Percentiles rank a stretch among this genome's conserved stretches.
These are phyloP conservation scores for Phytophthora litchii DNA, from an alignment of 352 stramenopile genomes.

Conservation along the genomic window DNA sequence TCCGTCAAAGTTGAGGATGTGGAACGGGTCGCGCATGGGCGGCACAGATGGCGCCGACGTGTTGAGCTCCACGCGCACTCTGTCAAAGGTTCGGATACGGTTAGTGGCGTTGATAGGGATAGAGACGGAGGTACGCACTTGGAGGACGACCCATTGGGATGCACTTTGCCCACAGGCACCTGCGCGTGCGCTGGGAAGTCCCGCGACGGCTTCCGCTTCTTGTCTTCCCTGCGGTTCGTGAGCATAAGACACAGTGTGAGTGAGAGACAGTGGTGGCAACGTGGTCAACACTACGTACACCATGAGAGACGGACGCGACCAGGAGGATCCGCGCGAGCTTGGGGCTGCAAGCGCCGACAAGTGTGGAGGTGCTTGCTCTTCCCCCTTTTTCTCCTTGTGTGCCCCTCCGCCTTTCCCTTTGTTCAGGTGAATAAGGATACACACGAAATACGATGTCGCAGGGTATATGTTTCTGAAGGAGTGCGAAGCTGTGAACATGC, in stretches of 20 bases:
- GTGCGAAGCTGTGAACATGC: background rate
- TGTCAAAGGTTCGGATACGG: slow-evolving; percentile 10
- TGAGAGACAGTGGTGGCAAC: slow-evolving; percentile 6
- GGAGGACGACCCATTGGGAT: slow-evolving; percentile 43
- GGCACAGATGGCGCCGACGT: slow-evolving; percentile 54
- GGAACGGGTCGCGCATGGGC: slow-evolving; percentile 78
- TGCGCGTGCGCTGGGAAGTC: slow-evolving; percentile 80
- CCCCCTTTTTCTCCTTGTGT: slow-evolving; percentile 38
- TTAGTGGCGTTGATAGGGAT: slow-evolving; percentile 4
- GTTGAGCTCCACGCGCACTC: slow-evolving; percentile 59
- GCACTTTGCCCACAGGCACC: slow-evolving; percentile 65
- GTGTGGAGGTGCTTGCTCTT: slow-evolving; percentile 24
- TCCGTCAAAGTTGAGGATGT: slow-evolving; percentile 67
- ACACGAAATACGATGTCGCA: slow-evolving; percentile 3
- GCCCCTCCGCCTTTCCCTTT: slow-evolving; percentile 26
- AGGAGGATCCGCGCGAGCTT: slow-evolving; percentile 3
- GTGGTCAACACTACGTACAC: slow-evolving; percentile 23
- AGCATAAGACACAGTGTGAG: slow-evolving; percentile 18
- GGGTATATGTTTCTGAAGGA: slow-evolving; percentile 3
- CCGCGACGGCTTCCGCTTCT: slow-evolving; percentile 85
- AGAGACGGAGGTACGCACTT: slow-evolving; percentile 19
- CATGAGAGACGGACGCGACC: slow-evolving; percentile 29
- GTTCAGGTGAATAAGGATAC: slow-evolving; percentile 23
- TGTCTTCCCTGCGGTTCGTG: slow-evolving; percentile 58
- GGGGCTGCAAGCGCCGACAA: slow-evolving; percentile 9